Percentiles rank a stretch among this genome's conserved stretches.
These are phyloP conservation scores for Linnemannia exigua DNA, from an alignment of 192 early-diverging fungal species.

Conservation along the genomic window DNA sequence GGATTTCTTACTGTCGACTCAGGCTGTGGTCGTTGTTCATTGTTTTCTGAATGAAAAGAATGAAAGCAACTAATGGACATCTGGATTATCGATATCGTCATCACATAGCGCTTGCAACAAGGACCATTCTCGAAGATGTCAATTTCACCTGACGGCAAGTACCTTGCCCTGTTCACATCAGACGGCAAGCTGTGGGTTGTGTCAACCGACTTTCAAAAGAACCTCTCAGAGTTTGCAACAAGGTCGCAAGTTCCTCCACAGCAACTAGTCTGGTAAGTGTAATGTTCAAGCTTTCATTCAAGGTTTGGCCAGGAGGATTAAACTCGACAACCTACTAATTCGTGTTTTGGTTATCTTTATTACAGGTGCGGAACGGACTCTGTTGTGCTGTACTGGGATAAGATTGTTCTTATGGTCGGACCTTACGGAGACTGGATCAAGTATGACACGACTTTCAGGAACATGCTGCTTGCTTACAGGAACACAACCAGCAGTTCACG, in stretches of 20 bases:
- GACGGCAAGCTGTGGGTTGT: constrained; percentile 91
- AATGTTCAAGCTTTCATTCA: background rate
- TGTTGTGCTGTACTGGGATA: constrained; percentile 88
- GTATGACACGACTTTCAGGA: constrained; percentile 37
- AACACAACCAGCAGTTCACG: background rate
- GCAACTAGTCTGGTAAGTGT: constrained; percentile 82
- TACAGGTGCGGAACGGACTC: constrained; percentile 96
- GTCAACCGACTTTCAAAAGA: constrained; percentile 95
- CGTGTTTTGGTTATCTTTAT: background rate
- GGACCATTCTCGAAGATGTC: constrained; percentile 93
- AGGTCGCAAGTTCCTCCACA: constrained; percentile 74
- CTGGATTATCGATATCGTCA: too few species aligned
- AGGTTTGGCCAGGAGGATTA: background rate
- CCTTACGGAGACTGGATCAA: constrained; percentile 94
- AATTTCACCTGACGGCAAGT: constrained; percentile 96
- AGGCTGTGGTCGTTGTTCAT: background rate
- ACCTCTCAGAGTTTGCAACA: constrained; percentile 87
- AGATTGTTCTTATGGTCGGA: constrained; percentile 89
- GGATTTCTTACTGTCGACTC: background rate
- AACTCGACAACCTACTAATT: background rate
- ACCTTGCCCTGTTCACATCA: constrained; percentile 86
- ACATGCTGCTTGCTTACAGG: background rate
- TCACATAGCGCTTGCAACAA: constrained; percentile 76
- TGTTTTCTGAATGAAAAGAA: background rate
- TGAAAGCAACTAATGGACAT: background rate